These are phyloP conservation scores for Skeletonema grethae DNA, from an alignment of 108 stramenopile species.

Conservation along the genomic window DNA sequence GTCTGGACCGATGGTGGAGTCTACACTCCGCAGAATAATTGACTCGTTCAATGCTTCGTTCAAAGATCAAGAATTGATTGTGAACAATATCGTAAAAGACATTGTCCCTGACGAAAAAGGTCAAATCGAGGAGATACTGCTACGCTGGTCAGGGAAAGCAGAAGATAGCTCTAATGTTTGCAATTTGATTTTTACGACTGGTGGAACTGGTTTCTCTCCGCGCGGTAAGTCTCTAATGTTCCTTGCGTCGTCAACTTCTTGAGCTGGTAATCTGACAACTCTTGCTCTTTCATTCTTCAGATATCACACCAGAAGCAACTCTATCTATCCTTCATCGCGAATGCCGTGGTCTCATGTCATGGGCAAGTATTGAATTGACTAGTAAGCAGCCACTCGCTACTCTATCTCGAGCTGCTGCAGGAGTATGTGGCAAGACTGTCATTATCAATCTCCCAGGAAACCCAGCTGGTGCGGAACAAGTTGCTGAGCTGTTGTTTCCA, in stretches of 20 bases:
- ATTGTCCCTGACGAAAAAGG: slow-evolving; percentile 85
- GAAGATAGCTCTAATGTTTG: slow-evolving; percentile 14
- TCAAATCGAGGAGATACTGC: slow-evolving; percentile 55
- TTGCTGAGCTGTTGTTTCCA: slow-evolving; percentile 71
- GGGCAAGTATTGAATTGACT: slow-evolving; percentile 68
- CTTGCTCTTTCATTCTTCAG: neutral
- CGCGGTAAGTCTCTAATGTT: slow-evolving; percentile 44
- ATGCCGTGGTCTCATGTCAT: slow-evolving; percentile 74
- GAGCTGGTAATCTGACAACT: neutral
- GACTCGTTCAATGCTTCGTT: slow-evolving; percentile 26
- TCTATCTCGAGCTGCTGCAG: slow-evolving; percentile 80
- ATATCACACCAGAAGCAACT: slow-evolving; percentile 94
- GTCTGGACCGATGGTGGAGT: slow-evolving; percentile 80
- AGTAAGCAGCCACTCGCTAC: slow-evolving; percentile 70
- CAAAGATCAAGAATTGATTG: slow-evolving; percentile 31
- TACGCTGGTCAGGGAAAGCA: slow-evolving; percentile 56
- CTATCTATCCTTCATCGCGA: slow-evolving; percentile 58
- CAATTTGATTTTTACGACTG: slow-evolving; percentile 87
- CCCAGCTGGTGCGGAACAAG: slow-evolving; percentile 69
- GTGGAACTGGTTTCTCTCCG: slow-evolving; percentile 88
- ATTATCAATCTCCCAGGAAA: slow-evolving; percentile 85
- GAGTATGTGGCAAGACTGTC: slow-evolving; percentile 61
- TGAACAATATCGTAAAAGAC: slow-evolving; percentile 28
- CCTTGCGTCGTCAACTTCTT: neutral
- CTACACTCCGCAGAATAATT: slow-evolving; percentile 39